Conservation (phyloP, 768 basidiomycete species). For the Lactarius hatsudake region DNA sequence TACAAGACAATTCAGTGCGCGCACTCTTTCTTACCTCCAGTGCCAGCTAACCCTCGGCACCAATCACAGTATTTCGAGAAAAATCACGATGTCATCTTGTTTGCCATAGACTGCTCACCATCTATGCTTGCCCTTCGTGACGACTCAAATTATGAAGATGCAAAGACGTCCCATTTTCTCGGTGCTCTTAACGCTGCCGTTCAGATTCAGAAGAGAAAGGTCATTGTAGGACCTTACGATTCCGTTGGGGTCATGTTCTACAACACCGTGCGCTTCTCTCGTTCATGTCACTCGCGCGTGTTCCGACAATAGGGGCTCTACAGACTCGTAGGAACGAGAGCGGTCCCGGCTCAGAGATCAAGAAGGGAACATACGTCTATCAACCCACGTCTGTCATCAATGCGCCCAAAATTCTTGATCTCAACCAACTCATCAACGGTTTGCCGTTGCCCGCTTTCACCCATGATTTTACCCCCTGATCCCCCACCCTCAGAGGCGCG, state of each 20-base stretch:
- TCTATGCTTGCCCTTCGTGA: conserved; percentile 80
- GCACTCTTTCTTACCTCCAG: conserved; percentile 22
- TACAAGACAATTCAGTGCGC: conserved; percentile 64
- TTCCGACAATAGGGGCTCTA: background rate
- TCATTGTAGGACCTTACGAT: conserved; percentile 85
- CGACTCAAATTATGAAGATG: conserved; percentile 61
- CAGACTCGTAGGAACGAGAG: conserved; percentile 39
- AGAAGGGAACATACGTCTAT: conserved; percentile 66
- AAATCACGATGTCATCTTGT: conserved; percentile 85
- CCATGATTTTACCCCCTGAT: conserved; percentile 2
- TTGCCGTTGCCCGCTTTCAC: conserved; percentile 24
- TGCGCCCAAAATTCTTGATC: conserved; percentile 76
- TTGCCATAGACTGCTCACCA: conserved; percentile 90
- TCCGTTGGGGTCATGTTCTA: conserved; percentile 87
- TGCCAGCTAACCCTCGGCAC: background rate
- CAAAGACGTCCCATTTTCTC: conserved; percentile 72
- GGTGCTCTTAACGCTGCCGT: conserved; percentile 79
- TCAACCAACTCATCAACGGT: conserved; percentile 80
- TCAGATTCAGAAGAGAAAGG: conserved; percentile 87
- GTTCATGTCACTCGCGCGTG: background rate
- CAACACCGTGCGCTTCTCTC: conserved; percentile 71
- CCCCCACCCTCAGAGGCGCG: conserved; percentile 51
- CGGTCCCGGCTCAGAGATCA: conserved; percentile 54
- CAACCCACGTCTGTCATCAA: conserved; percentile 75
- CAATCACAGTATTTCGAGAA: conserved; percentile 58